Percentiles rank a stretch among this genome's conserved stretches.
These are phyloP conservation scores for Rutstroemia sp. DNA, from an alignment of 2,329 filamentous ascomycete genomes.

Conservation along the genomic window DNA sequence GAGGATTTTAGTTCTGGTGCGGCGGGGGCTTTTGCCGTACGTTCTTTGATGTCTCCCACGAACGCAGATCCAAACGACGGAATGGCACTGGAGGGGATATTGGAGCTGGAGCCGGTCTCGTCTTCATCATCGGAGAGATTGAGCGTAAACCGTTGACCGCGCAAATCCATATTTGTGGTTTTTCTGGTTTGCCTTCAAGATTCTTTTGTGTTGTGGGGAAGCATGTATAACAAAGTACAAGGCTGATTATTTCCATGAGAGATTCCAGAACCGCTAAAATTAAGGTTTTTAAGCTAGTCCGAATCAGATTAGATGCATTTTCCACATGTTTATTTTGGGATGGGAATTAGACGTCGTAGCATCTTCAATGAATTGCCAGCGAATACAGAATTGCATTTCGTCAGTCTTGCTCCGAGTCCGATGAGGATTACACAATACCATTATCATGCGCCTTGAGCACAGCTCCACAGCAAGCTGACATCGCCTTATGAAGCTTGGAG, in stretches of 20 bases:
- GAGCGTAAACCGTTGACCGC: constrained; percentile 54
- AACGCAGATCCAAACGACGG: constrained; percentile 34
- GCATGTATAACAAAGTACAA: not conserved
- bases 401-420: no score
- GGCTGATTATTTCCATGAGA: not conserved
- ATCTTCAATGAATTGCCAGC: not conserved
- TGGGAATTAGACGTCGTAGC: not conserved
- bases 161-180: constrained; percentile 39
- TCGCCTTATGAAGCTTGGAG: no score
- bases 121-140: constrained; percentile 49
- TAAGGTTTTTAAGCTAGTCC: constrained; percentile 8
- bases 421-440: no score
- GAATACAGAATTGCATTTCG: no score
- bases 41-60: constrained; percentile 73
- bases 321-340: constrained; percentile 6
- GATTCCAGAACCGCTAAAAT: constrained; percentile 1
- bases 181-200: not conserved
- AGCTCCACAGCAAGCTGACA: no score
- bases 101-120: constrained; percentile 22
- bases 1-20: constrained; percentile 51
- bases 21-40: constrained; percentile 55
- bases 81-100: constrained; percentile 22
- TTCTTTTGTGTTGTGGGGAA: constrained; percentile 6
- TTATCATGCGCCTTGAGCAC: no score
- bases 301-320: constrained; percentile 4